Evolutionary conservation across 2,329 filamentous ascomycete genomes (phyloP).

Genomic region (Pseudogymnoascus sp.): DNA sequence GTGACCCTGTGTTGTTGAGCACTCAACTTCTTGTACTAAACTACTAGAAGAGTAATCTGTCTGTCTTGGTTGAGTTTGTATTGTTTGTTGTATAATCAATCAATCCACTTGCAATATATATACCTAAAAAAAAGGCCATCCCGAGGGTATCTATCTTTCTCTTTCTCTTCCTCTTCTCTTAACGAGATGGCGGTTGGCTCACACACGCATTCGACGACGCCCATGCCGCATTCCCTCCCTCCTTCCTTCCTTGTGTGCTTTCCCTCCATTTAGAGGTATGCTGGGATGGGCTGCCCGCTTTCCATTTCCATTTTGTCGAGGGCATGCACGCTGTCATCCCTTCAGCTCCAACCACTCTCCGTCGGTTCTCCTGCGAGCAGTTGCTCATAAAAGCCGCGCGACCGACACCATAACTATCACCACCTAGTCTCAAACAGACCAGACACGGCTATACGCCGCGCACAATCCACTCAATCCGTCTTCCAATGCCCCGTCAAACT

Average conservation of each 20-base stretch:
- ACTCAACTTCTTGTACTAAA: not conserved
- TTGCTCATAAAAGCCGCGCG: not conserved
- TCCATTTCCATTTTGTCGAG: not conserved
- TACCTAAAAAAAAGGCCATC: slow-evolving; percentile 5
- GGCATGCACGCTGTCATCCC: not conserved
- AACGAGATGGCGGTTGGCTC: not conserved
- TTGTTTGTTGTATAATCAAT: not conserved
- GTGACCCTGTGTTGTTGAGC: not conserved
- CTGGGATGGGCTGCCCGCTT: not conserved
- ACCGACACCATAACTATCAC: not conserved
- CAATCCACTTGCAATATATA: slow-evolving; percentile 4
- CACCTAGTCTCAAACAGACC: too few species aligned
- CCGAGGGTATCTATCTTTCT: slow-evolving; percentile 3
- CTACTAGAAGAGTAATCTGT: too few species aligned
- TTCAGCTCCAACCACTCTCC: not conserved
- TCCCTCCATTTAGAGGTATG: not conserved
- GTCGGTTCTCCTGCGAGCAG: not conserved
- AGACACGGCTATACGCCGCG: too few species aligned
- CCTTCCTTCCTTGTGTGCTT: not conserved
- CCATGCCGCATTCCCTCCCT: not conserved
- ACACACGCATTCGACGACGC: not conserved
- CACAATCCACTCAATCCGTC: slow-evolving; percentile 58
- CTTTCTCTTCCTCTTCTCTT: not conserved
- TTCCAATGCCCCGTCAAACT: slow-evolving; percentile 80
- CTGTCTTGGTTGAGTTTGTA: not conserved